phyloP scores from a whole-genome alignment of 2,329 filamentous ascomycete genomes.

The Neophaeococcomyces mojaviensis region DNA sequence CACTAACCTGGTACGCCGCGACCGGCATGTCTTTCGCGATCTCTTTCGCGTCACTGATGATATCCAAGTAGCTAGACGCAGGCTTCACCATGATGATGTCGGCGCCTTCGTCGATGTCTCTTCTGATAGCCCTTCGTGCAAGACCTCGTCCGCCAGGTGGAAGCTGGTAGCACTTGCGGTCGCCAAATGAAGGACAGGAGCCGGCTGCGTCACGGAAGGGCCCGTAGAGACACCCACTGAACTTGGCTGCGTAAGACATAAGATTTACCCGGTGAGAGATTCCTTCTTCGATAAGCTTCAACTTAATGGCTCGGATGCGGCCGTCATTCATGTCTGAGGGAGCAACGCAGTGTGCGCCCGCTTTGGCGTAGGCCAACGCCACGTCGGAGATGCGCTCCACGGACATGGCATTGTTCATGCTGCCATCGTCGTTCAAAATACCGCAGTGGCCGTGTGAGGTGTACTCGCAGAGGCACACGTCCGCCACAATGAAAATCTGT shows the following conservation, averaged over 20 bases:
- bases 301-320: conserved; percentile 92
- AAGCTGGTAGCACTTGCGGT: conserved; percentile 93
- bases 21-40: conserved; percentile 85
- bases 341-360: conserved; percentile 92
- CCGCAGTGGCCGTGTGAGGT: conserved; percentile 97
- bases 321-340: conserved; percentile 99
- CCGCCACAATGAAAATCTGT: conserved; percentile 79
- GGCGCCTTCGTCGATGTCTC: conserved; percentile 88
- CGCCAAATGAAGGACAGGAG: conserved; percentile 82
- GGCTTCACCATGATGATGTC: conserved; percentile 99
- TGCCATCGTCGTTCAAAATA: conserved; percentile 86
- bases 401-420: conserved; percentile 84
- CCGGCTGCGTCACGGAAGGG: conserved; percentile 96
- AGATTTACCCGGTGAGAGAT: conserved; percentile 84
- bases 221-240: conserved; percentile 91
- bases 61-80: conserved; percentile 89
- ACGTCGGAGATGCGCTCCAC: conserved; percentile 94
- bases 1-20: conserved; percentile 93
- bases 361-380: conserved; percentile 93
- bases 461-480: conserved; percentile 98
- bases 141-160: conserved; percentile 87
- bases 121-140: conserved; percentile 77
- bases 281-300: conserved; percentile 91
- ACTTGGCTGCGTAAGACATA: conserved; percentile 98
- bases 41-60: conserved; percentile 95